Evolutionary conservation across 1,284 basidiomycete species (phyloP), one percentile per base, ranked within the genome.

Genomic region (Cryptococcus maquisensis): DNA sequence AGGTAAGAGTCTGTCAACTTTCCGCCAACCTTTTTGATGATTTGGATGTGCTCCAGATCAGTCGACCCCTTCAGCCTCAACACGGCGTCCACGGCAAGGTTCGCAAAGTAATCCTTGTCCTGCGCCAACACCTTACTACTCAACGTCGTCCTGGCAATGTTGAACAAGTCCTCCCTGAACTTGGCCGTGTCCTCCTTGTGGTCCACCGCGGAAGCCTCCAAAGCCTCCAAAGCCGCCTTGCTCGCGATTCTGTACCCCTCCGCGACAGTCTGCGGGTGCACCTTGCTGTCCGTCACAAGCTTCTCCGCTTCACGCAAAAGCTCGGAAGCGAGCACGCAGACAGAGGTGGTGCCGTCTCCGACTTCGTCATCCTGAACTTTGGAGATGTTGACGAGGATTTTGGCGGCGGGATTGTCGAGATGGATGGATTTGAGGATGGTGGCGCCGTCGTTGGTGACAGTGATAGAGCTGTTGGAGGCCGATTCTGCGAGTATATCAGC

Each of bases 291-390:
- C 48, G 84, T 86, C 65, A 98, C 90, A 64, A 99, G 78, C 78
- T 93, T 95, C 78, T 99, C 95, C 5, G 95, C 96, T 78, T 98
- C 96, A 55, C 96, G 79, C 61, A 99, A 74, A 55, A 98, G 78
- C 73, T 98, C 96, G 12, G 91, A 85, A 1, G 94, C 90, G 10
- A 99, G 79, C 1, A 99, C 94, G 60, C 90, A 93, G 37, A 98
- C 95, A 49, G 83, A 86, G 10, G 94, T 98, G 23, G 94, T 98
- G 26, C 96, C 96, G 77, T 98, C 96, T 16, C 96, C 96, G 45
- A 99, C 87, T 78, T 99, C 96, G 73, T 99, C 96, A 70, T 99
- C 96, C 78, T 98, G 96, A 16, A 98, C 94, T 75, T 99, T 98
- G n/a, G 91, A 95, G 74, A 99, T 98, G 78, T 98, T 98, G 70